Base-by-base conservation (phyloP, 371 early-diverging fungal genomes). In the Basidiobolus meristosporus region DNA sequence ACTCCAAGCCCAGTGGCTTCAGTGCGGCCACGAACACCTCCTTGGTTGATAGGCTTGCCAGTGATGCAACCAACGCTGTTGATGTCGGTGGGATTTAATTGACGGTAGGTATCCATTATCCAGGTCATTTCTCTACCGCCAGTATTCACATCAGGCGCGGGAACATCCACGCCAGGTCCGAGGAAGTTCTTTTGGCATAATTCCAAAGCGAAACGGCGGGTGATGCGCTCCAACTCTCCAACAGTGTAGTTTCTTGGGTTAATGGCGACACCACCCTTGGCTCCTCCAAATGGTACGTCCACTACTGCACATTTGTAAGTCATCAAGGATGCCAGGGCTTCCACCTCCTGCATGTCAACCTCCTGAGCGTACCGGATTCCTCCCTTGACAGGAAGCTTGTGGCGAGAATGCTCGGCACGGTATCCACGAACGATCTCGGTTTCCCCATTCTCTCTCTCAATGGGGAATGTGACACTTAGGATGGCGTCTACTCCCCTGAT, bases 271-370 rank as follows among this genome's bases (percentile, higher is more conserved):
- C 42, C 42, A 35, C 42, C 42, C 18, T 42, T 42, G 14, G 35
- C 42, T 7, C 42, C 42, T 28, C 42, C 42, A 20, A 42, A 42
- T 40, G 88, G 88, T 40, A 88, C 89, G 57, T 88, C 87, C 19
- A 88, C 86, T 21, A 87, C 81, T 33, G 89, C 89, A 59, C 86
- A n/a, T n/a, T n/a, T n/a, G n/a, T n/a, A n/a, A n/a, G n/a, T n/a
- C n/a, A n/a, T n/a, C n/a, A n/a, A n/a, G n/a, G n/a, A n/a, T n/a
- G n/a, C n/a, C n/a, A n/a, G n/a, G n/a, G n/a, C n/a, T n/a, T n/a
- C n/a, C n/a, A n/a, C n/a, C n/a, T n/a, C n/a, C n/a, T n/a, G n/a
- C n/a, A n/a, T n/a, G n/a, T n/a, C n/a, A n/a, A n/a, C 42, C 36
- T 42, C 42, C 21, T 33, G 12, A 26, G 42, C 33, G 42, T 26